These are phyloP conservation scores for Coemansia reversa DNA, from an alignment of 192 early-diverging fungal species.

Conservation along the genomic window DNA sequence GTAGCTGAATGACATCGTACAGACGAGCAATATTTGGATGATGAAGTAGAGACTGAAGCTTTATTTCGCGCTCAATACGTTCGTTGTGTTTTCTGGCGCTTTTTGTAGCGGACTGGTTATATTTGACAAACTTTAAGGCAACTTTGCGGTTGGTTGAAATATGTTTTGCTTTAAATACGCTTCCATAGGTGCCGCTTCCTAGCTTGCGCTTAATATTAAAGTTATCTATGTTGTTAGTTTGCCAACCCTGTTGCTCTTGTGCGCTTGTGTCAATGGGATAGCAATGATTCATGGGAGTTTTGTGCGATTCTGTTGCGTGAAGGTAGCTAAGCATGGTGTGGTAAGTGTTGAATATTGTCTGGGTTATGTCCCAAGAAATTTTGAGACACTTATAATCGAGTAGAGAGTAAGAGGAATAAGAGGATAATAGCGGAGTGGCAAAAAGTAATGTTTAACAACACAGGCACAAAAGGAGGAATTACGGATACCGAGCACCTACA, in stretches of 20 bases:
- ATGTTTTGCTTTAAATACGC: slow-evolving; percentile 49
- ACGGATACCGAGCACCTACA: background rate
- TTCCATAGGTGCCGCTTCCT: slow-evolving; percentile 51
- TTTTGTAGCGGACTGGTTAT: slow-evolving; percentile 33
- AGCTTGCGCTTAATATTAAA: slow-evolving; percentile 35
- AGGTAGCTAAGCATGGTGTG: too few relatives aligned
- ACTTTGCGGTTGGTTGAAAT: slow-evolving; percentile 42
- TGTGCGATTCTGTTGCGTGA: too few relatives aligned
- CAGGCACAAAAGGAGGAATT: background rate
- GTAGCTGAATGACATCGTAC: slow-evolving; percentile 78
- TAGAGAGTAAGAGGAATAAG: too few relatives aligned
- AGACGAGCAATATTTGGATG: slow-evolving; percentile 89
- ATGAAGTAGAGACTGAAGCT: slow-evolving; percentile 77
- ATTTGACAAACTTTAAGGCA: slow-evolving; percentile 65
- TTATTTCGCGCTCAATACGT: slow-evolving; percentile 75
- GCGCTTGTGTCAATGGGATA: slow-evolving; percentile 15
- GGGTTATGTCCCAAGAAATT: too few relatives aligned
- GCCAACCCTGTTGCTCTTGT: slow-evolving; percentile 20
- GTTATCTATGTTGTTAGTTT: slow-evolving; percentile 21
- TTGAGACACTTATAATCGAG: too few relatives aligned
- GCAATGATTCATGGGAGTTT: background rate
- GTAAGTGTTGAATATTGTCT: too few relatives aligned
- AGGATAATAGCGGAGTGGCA: background rate
- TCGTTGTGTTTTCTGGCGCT: slow-evolving; percentile 64
- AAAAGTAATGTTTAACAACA: background rate